A percentile compares a stretch with the other conserved stretches of the same genome.
Conservation (phyloP, 768 basidiomycete genomes). For the Jaapia argillacea region DNA sequence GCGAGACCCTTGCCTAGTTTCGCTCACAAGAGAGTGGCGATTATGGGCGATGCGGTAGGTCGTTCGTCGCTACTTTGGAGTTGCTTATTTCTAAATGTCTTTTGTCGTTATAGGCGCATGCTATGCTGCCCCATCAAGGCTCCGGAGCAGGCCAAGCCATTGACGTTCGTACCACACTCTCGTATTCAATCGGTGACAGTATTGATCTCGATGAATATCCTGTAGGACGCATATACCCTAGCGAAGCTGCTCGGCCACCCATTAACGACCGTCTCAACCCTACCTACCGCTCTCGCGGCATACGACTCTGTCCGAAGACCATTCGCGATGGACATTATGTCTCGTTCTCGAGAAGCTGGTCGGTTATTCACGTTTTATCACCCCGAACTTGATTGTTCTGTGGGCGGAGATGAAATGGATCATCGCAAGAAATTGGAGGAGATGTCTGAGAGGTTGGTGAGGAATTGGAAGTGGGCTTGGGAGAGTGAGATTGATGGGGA, state of each 20-base stretch:
- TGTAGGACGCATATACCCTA: conserved; percentile 30
- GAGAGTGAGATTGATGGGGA: too few species aligned
- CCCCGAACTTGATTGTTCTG: too few species aligned
- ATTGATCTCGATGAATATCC: too few species aligned
- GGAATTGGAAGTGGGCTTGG: too few species aligned
- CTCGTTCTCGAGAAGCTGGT: too few species aligned
- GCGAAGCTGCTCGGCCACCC: conserved; percentile 34
- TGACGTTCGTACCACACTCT: neutral
- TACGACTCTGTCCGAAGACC: conserved; percentile 24
- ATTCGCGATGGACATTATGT: too few species aligned
- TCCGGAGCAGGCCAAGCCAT: neutral
- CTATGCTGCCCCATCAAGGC: too few species aligned
- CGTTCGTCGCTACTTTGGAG: neutral
- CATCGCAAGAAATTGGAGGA: too few species aligned
- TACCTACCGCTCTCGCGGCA: conserved; percentile 13
- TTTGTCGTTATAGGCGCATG: neutral
- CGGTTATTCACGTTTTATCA: too few species aligned
- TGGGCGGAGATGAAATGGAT: too few species aligned
- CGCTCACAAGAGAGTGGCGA: conserved; percentile 12
- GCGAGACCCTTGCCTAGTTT: conserved; percentile 17
- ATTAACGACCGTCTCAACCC: conserved; percentile 11
- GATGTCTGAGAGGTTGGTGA: too few species aligned
- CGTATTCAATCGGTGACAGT: too few species aligned
- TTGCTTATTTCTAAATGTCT: neutral
- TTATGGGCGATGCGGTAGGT: conserved; percentile 23